phyloP scores from a whole-genome alignment of 805 yeast species.

The Clavispora fructus region DNA sequence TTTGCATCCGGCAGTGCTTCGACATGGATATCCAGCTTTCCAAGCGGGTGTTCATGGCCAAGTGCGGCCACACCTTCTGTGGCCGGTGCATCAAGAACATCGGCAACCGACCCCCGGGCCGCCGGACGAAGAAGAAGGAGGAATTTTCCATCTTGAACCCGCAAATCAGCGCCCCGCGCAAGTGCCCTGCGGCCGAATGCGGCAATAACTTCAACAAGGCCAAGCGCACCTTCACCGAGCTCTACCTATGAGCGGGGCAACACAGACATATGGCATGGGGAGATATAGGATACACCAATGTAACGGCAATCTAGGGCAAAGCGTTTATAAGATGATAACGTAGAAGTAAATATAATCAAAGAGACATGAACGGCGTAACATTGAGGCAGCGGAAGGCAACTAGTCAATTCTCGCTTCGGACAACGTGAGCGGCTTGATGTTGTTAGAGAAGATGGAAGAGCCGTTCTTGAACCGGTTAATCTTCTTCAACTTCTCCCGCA shows the following conservation, averaged over 20 bases:
- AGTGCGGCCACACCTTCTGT: conserved; percentile 83
- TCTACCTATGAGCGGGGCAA: conserved; percentile 23
- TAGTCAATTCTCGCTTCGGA: conserved; percentile 39
- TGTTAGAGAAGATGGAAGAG: conserved; percentile 48
- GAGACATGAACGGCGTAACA: not conserved
- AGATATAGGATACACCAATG: no score
- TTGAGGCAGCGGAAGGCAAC: not conserved
- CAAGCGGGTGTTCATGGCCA: conserved; percentile 55
- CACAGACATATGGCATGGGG: not conserved
- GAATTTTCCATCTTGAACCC: conserved; percentile 29
- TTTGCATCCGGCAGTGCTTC: conserved; percentile 44
- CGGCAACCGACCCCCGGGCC: conserved; percentile 37
- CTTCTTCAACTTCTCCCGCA: conserved; percentile 65
- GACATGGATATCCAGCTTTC: conserved; percentile 56
- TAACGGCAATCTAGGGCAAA: not conserved
- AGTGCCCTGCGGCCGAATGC: conserved; percentile 55
- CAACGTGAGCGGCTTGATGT: conserved; percentile 47
- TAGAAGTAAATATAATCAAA: conserved; percentile 19
- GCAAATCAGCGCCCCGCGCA: conserved; percentile 45
- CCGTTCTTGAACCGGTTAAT: conserved; percentile 51
- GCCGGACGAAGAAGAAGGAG: conserved; percentile 11
- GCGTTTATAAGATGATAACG: not conserved
- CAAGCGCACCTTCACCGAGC: conserved; percentile 48
- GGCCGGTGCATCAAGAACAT: conserved; percentile 76
- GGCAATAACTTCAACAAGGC: conserved; percentile 37